Evolutionary conservation across 768 basidiomycete species (phyloP), one percentile per base, ranked within the genome.

Genomic region (Tricholoma terreum): DNA sequence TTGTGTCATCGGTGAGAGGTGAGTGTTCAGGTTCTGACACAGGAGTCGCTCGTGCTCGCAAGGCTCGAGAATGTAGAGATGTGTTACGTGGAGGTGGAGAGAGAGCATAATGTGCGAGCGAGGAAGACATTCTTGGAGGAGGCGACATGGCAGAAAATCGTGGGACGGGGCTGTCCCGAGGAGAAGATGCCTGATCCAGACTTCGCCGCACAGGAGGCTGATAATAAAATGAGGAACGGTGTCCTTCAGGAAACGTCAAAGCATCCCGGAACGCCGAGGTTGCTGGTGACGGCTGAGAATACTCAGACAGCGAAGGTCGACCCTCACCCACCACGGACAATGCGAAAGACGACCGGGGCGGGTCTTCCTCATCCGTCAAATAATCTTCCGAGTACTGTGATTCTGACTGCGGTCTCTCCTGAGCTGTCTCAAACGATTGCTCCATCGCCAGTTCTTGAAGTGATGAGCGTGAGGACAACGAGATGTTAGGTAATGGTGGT

Each of bases 181-280:
- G 58, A 17, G 58, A 42, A 6, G 55, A 49, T 22, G 63, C 54
- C 30, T 68, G 70, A 50, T 73, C 70, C 17, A 61, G 45, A 45
- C 65, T 72, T 17, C 60, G 60, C n/a, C 64, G 61, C 54, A 69
- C 68, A 35, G 64, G 67, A 14, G 56, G 63, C 31, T 66, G 71
- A 61, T 60, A 63, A 56, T 67, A 61, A 52, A 67, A 64, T 55
- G 67, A 62, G 14, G 59, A 35, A 17, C 69, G 67, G 35, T 60
- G 61, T 55, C 63, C 54, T 38, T 60, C 57, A 31, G 65, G 63
- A 22, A 62, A 68, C 48, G 75, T 77, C 40, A 82, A 67, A 14
- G 78, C 82, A 61, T 89, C 87, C 24, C 83, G 82, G 72, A 92
- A 92, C n/a, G 86, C 87, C n/a, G 89, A 90, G 6, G 79, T 84